Evolutionary conservation across 192 early-diverging fungal genomes (phyloP), one percentile per base, ranked within the genome.

Genomic region (Backusella mclennaniae): DNA sequence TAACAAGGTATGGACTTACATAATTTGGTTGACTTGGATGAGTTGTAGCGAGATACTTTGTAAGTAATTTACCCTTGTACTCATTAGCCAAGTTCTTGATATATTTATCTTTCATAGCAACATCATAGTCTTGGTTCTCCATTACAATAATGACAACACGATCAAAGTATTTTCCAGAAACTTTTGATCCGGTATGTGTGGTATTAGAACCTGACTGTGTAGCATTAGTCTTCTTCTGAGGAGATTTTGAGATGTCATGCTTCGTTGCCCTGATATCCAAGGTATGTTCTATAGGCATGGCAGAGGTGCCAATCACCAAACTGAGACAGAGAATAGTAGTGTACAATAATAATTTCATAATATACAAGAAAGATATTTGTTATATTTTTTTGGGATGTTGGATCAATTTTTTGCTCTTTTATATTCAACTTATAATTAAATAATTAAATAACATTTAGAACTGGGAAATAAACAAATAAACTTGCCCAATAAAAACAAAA

Each of bases 1-100:
- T 31, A 31, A 68, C 5, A 36, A 68, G 17, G n/a, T 26, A 33
- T 35, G 12, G 29, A 35, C 36, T 41, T 76, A 76, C 78, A 76
- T 80, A 80, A 52, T 80, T 81, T 15, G 80, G 80, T n/a, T 81
- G 76, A 35, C 76, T 78, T 21, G 80, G 80, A 69, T 81, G 80
- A 4, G 80, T 77, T 36, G 53, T 71, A 19, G 80, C 80, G 26
- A 69, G 35, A 36, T 77, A 81, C 33, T 81, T 78, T 31, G 80
- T 81, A 26, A 81, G 71, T 12, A 67, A 1, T 29, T 69, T 46
- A 56, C 78, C 78, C 39, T 69, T 75, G 59, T 80, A 53, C 21
- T 76, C 70, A 12, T 63, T 9, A 35, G 73, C 69, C 41, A 82
- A 73, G 9, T 59, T 52, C 1, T 74, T 14, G 21, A 79, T 35